phyloP scores from a whole-genome alignment of 2,329 filamentous ascomycete species.

The Phyllosticta paracitricarpa region DNA sequence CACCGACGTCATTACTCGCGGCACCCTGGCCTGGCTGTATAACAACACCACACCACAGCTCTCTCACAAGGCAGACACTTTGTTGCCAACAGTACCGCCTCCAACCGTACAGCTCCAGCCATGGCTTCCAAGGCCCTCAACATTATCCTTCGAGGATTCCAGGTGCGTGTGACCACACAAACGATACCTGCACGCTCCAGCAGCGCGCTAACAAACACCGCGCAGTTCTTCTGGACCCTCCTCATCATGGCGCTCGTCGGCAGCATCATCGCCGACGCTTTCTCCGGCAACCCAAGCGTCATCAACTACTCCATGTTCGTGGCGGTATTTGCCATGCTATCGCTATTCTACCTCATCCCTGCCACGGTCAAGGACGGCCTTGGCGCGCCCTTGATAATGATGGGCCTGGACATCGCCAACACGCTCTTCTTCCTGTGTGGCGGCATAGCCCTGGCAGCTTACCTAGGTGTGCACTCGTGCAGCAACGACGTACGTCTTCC shows the following conservation, averaged over 20 bases:
- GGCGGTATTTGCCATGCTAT: slow-evolving; percentile 54
- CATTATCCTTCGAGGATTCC: slow-evolving; percentile 30
- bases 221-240: slow-evolving; percentile 49
- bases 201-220: slow-evolving; percentile 6
- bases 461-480: slow-evolving; percentile 61
- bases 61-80: neutral
- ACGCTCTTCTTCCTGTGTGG: slow-evolving; percentile 61
- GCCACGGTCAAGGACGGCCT: slow-evolving; percentile 45
- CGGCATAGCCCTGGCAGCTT: slow-evolving; percentile 60
- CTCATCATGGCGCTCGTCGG: slow-evolving; percentile 52
- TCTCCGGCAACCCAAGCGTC: slow-evolving; percentile 45
- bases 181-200: neutral
- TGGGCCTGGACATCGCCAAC: slow-evolving; percentile 49
- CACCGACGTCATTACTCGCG: slow-evolving; percentile 4
- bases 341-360: slow-evolving; percentile 52
- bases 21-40: neutral
- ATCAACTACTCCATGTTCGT: slow-evolving; percentile 61
- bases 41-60: neutral
- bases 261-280: slow-evolving; percentile 49
- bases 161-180: slow-evolving; percentile 24
- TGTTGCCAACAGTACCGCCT: neutral
- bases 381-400: slow-evolving; percentile 42
- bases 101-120: slow-evolving; percentile 6
- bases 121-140: slow-evolving; percentile 34
- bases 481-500: slow-evolving; percentile 41